phyloP scores from a whole-genome alignment of 2,329 filamentous ascomycete species.

The Claviceps arundinis region DNA sequence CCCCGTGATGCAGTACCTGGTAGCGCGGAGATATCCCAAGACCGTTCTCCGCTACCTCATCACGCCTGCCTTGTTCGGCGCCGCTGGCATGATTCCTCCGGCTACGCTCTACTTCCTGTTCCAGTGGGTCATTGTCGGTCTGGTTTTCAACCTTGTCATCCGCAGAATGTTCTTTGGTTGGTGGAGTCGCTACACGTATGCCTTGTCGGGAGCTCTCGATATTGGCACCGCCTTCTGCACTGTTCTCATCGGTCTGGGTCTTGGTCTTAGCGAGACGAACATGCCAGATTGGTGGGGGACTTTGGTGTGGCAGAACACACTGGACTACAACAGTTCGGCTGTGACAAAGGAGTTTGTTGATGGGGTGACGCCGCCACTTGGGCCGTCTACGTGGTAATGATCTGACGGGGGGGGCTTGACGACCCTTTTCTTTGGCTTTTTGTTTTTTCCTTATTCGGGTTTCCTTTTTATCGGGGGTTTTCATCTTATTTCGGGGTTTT shows the following conservation, averaged over 20 bases:
- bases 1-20: conserved; percentile 32
- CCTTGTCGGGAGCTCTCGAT: conserved; percentile 33
- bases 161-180: conserved; percentile 34
- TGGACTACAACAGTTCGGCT: conserved; percentile 16
- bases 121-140: conserved; percentile 39
- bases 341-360: conserved; percentile 15
- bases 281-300: conserved; percentile 39
- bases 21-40: conserved; percentile 25
- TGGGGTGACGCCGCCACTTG: conserved; percentile 15
- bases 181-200: conserved; percentile 26
- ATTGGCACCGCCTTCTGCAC: conserved; percentile 44
- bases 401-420: background rate
- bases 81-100: conserved; percentile 33
- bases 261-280: conserved; percentile 29
- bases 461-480: no score
- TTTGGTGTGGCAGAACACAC: conserved; percentile 14
- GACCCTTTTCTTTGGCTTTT: conserved; percentile 24
- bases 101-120: conserved; percentile 41
- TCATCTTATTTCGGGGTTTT: no score
- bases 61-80: conserved; percentile 38
- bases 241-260: conserved; percentile 33
- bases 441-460: no score
- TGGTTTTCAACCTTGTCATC: conserved; percentile 40
- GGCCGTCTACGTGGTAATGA: conserved; percentile 14
- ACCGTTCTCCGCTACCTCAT: conserved; percentile 31